These are phyloP conservation scores for Flaveria bidentis DNA, from an alignment of 129 eudicot genomes.

Conservation along the genomic window DNA sequence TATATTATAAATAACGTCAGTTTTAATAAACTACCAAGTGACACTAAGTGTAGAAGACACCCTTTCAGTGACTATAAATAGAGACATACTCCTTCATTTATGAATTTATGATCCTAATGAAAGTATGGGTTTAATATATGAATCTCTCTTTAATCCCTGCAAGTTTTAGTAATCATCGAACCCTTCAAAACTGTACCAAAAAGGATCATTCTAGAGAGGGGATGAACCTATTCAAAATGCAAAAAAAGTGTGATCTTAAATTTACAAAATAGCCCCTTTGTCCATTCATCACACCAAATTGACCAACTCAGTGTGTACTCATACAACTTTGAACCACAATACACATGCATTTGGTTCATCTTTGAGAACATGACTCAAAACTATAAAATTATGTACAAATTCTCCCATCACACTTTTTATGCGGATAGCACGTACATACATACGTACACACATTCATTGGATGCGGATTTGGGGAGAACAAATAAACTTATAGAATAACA, in stretches of 20 bases:
- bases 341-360: not conserved
- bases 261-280: slow-evolving; percentile 21
- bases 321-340: not conserved
- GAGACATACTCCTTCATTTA: too few relatives aligned
- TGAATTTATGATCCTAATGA: too few relatives aligned
- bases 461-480: not conserved
- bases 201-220: slow-evolving; percentile 1
- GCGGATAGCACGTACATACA: not conserved
- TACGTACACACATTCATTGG: not conserved
- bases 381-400: not conserved
- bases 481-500: slow-evolving; percentile 6
- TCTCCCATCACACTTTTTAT: not conserved
- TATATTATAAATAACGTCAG: too few relatives aligned
- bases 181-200: not conserved
- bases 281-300: slow-evolving; percentile 25
- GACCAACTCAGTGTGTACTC: not conserved
- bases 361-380: not conserved
- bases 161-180: too few relatives aligned
- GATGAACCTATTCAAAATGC: slow-evolving; percentile 14
- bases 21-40: too few relatives aligned
- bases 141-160: too few relatives aligned
- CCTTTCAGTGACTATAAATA: too few relatives aligned
- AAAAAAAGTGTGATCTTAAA: slow-evolving; percentile 24
- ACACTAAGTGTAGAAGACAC: too few relatives aligned
- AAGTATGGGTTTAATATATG: too few relatives aligned